Evolutionary conservation across 345 rosid genomes (phyloP), one percentile per base, ranked within the genome.

Genomic region (Gossypium thurberi): DNA sequence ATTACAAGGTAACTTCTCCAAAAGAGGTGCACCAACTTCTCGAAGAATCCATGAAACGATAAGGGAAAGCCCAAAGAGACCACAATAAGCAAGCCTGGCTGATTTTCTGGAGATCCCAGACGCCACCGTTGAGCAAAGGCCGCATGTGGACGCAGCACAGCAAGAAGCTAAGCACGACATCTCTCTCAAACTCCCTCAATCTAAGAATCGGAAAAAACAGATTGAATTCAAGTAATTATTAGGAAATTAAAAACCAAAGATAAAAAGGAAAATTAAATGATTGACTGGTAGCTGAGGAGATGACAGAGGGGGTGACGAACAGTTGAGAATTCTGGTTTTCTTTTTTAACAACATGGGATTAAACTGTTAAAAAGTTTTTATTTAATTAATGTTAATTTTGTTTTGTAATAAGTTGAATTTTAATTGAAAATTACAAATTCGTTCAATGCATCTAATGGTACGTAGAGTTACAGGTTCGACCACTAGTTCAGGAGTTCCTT

Each of bases 41-140:
- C 99, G 80, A 46, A 95, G 91, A 63, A 95, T 76, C 99, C 99
- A 95, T 46, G 99, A 89, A 74, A 92, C 85, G 76, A 92, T 75
- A 6, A 95, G 81, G 21, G 99, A 92, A 23, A 86, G 84, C 21
- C 97, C 99, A 65, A 95, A 92, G 81, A 95, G 97, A 67, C 94
- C 99, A 72, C 97, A 92, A 76, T 92, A 95, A 71, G 90, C 96
- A 59, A 95, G 85, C 76, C 99, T 86, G 28, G 98, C 98, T 1
- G 98, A 95, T 79, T 82, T 88, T 77, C 83, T 89, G 18, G 98
- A 48, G 62, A 95, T 82, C 69, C 95, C 97, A 5, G 98, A 88
- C 15, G 94, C 98, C 78, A 92, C 90, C 75, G 96, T 87, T 12
- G 97, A 55, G 82, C 99, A 95, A 47, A 95, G 85, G 20, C 99